A percentile compares a stretch with the other conserved stretches of the same genome.
Conservation (phyloP, 2,329 filamentous ascomycete species). For the Venturia pyrina region DNA sequence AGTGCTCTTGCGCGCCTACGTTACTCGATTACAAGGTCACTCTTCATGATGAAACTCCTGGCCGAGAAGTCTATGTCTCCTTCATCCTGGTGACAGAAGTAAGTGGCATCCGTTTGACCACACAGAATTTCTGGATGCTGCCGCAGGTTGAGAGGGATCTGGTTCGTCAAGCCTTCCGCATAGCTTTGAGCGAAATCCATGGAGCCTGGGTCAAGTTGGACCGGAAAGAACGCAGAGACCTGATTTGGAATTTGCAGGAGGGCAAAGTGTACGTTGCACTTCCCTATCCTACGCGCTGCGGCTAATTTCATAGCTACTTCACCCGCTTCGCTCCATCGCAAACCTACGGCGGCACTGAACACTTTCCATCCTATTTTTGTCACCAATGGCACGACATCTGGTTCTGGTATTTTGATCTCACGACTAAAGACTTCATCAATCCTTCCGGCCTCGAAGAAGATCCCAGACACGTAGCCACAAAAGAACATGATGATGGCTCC, state of each 20-base stretch:
- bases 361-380: background rate
- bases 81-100: background rate
- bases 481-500: background rate
- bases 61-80: background rate
- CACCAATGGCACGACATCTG: background rate
- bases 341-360: background rate
- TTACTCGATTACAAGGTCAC: constrained; percentile 4
- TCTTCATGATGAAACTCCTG: background rate
- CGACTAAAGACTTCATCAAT: background rate
- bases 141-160: background rate
- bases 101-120: background rate
- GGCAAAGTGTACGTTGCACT: background rate
- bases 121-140: constrained; percentile 1
- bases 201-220: background rate
- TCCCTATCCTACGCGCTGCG: background rate
- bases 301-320: background rate
- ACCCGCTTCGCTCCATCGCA: background rate
- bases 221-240: background rate
- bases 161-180: constrained; percentile 7
- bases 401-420: background rate
- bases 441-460: background rate
- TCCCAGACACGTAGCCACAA: background rate
- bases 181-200: background rate
- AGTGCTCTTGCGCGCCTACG: background rate
- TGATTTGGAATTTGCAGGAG: background rate